Evolutionary conservation across 23 red algal genomes (phyloP).

Genomic region (Cyanidiococcus yangmingshanensis): DNA sequence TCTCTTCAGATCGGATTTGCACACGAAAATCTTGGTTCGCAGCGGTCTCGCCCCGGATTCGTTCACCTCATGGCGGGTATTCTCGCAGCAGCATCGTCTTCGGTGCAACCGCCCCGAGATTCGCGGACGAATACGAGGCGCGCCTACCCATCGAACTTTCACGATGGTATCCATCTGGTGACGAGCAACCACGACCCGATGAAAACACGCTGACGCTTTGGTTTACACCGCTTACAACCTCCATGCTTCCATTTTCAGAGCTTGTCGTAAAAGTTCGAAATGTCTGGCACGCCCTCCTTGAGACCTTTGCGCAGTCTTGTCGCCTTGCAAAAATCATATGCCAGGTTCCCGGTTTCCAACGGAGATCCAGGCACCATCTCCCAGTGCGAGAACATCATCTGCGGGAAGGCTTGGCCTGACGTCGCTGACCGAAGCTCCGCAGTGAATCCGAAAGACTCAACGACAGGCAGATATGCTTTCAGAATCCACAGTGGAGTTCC

Average conservation of each 20-base stretch:
- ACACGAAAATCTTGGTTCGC: no score
- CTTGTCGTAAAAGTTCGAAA: constrained; percentile 93
- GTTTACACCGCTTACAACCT: neutral
- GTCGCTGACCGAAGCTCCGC: constrained; percentile 89
- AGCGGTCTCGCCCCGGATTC: no score
- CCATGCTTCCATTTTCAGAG: constrained; percentile 31
- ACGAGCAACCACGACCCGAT: no score
- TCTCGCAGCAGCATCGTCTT: no score
- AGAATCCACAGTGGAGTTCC: constrained; percentile 97
- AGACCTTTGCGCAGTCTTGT: constrained; percentile 88
- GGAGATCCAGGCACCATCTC: constrained; percentile 63
- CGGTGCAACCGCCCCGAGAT: no score
- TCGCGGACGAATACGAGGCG: no score
- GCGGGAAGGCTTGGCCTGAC: constrained; percentile 93
- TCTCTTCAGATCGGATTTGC: no score
- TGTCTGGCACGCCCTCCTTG: constrained; percentile 73
- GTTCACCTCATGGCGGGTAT: no score
- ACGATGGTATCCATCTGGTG: no score
- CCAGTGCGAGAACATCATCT: constrained; percentile 98
- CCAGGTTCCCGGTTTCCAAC: constrained; percentile 55
- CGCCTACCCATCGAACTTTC: no score
- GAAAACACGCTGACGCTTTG: no score
- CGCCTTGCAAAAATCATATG: constrained; percentile 47
- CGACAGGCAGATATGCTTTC: constrained; percentile 94
- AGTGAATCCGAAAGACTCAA: constrained; percentile 98